A percentile compares a stretch with the other conserved stretches of the same genome.
Conservation (phyloP, 371 early-diverging fungal species). For the Amoeboaphelidium occidentale region DNA sequence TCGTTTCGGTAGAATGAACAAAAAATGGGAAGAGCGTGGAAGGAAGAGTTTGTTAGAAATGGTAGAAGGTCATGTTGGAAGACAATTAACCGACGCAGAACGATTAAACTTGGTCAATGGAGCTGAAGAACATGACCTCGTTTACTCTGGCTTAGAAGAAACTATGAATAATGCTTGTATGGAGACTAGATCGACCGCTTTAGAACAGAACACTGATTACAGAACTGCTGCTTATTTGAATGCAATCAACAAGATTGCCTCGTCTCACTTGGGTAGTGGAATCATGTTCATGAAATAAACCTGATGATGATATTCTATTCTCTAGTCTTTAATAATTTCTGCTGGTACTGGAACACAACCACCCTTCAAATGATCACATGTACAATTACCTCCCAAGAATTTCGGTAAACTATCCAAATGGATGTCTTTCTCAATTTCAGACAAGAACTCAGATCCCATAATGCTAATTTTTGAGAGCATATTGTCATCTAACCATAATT, state of each 20-base stretch:
- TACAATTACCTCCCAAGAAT: conserved; percentile 50
- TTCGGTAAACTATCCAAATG: conserved; percentile 43
- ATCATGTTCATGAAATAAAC: conserved; percentile 10
- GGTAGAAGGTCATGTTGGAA: conserved; percentile 55
- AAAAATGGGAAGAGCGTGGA: conserved; percentile 65
- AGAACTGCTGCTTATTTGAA: conserved; percentile 61
- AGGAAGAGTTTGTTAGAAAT: conserved; percentile 42
- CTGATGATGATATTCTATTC: too few relatives aligned
- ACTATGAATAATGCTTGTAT: conserved; percentile 60
- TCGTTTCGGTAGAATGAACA: conserved; percentile 72
- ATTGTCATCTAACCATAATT: conserved; percentile 56
- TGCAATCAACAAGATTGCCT: conserved; percentile 55
- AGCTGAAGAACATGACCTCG: conserved; percentile 69
- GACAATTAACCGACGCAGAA: conserved; percentile 39
- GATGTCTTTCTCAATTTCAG: conserved; percentile 36
- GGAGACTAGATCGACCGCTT: conserved; percentile 27
- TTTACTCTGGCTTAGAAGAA: conserved; percentile 70
- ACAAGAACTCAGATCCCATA: conserved; percentile 33
- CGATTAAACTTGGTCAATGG: conserved; percentile 55
- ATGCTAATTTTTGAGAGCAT: conserved; percentile 37
- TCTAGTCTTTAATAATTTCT: conserved; percentile 13
- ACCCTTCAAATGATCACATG: conserved; percentile 54
- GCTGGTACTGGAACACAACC: conserved; percentile 17
- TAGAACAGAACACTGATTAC: conserved; percentile 36
- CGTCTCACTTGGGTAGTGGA: conserved; percentile 2